Conservation (phyloP, 2,329 filamentous ascomycete genomes). For the Neofusicoccum cordaticola region DNA sequence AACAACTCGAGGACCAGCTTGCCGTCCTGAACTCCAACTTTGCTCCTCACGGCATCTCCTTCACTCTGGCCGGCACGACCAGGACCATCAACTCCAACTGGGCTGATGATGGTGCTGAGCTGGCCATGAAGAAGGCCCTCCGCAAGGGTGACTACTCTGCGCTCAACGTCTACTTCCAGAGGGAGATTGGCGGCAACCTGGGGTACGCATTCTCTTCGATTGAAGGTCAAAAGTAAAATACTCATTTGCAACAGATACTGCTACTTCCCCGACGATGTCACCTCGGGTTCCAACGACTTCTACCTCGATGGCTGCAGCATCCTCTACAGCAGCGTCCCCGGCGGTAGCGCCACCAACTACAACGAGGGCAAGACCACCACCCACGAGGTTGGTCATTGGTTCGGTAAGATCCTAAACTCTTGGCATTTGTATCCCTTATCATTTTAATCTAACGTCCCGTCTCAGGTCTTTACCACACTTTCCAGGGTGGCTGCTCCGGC, state of each 20-base stretch:
- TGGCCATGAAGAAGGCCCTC: slow-evolving; percentile 20
- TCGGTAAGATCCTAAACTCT: slow-evolving; percentile 18
- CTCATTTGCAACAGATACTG: background rate
- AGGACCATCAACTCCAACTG: slow-evolving; percentile 20
- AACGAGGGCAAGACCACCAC: slow-evolving; percentile 28
- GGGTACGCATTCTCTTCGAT: slow-evolving; percentile 42
- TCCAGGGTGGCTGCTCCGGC: slow-evolving; percentile 28
- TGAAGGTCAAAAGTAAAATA: slow-evolving; percentile 32
- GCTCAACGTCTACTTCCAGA: slow-evolving; percentile 29
- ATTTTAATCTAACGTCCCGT: background rate
- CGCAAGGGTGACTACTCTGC: slow-evolving; percentile 27
- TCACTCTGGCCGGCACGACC: slow-evolving; percentile 17
- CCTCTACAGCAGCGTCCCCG: slow-evolving; percentile 24
- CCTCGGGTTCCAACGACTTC: slow-evolving; percentile 20
- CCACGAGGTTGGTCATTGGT: slow-evolving; percentile 35
- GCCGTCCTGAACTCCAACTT: slow-evolving; percentile 20
- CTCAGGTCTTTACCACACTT: slow-evolving; percentile 29
- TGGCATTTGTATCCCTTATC: background rate
- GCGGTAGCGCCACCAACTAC: slow-evolving; percentile 21
- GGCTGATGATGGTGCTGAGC: slow-evolving; percentile 19
- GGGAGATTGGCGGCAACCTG: slow-evolving; percentile 40
- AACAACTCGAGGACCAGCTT: slow-evolving; percentile 19
- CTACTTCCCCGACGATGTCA: slow-evolving; percentile 17
- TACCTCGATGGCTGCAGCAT: slow-evolving; percentile 26
- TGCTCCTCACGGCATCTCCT: slow-evolving; percentile 17